A percentile compares a stretch with the other conserved stretches of the same genome.
These are phyloP conservation scores for Talaromyces liani DNA, from an alignment of 495 filamentous ascomycete genomes.

Conservation along the genomic window DNA sequence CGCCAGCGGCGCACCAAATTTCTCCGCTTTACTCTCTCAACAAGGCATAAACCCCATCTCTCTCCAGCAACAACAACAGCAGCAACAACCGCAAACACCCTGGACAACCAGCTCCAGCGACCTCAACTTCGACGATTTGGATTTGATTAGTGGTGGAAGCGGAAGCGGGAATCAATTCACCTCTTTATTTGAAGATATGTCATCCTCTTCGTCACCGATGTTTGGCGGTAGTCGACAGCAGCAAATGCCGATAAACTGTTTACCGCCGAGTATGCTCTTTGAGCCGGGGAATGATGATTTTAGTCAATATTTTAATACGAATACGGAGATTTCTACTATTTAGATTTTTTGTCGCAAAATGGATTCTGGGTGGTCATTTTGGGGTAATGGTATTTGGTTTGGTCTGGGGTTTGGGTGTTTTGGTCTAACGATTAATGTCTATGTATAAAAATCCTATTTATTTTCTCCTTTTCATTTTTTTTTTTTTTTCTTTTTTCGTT, in stretches of 20 bases:
- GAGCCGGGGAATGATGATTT: conserved; percentile 21
- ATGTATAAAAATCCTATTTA: background rate
- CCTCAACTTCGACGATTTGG: conserved; percentile 30
- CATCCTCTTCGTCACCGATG: background rate
- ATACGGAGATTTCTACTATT: conserved; percentile 37
- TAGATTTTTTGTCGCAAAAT: conserved; percentile 7
- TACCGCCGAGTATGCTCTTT: conserved; percentile 22
- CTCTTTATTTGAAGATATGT: conserved; percentile 13
- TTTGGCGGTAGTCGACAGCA: conserved; percentile 15
- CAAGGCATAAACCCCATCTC: conserved; percentile 2
- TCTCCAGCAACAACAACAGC: conserved; percentile 5
- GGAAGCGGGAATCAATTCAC: conserved; percentile 18
- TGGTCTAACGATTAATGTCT: background rate
- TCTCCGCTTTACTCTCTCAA: background rate
- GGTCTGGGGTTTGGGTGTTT: background rate
- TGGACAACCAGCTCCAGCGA: conserved; percentile 3
- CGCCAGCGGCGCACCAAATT: background rate
- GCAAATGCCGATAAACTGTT: conserved; percentile 31
- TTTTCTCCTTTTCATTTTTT: background rate
- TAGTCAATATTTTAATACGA: conserved; percentile 15
- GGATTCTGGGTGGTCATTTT: background rate
- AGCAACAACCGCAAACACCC: background rate
- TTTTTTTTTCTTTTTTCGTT: background rate
- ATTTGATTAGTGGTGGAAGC: conserved; percentile 23
- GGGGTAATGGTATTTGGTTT: background rate